Base-by-base conservation (phyloP, 2,329 filamentous ascomycete genomes). In the Aspergillus pseudoglaucus region DNA sequence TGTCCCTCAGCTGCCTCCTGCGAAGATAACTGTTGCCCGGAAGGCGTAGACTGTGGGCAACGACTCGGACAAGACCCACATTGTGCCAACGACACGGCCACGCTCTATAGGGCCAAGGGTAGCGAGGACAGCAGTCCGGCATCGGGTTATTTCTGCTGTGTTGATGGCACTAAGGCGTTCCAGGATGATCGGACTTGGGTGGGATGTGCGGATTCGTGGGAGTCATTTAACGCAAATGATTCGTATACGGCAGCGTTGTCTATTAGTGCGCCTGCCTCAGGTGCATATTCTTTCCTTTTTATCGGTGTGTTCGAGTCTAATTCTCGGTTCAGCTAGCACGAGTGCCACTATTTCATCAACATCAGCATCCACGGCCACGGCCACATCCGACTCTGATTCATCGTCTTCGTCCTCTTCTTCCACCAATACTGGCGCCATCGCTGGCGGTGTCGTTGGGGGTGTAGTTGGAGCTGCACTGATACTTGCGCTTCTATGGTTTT, bases 31-130 rank as follows among this genome's bases (percentile, higher is more conserved):
- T 59, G 58, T 25, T 60, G 58, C 10, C 52, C 49, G 12, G 47
- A 49, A 0, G 35, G 49, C 4, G 45, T 54, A 4, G 52, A 58
- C 44, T 59, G 57, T 7, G 47, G 46, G 3, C 25, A 42, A 9
- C 43, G 47, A 4, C 14, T 60, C 3, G 39, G 53, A 15, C 30
- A 47, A n/a, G 43, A 49, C 9, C 57, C 57, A 7, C 50, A 55
- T 23, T 63, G 60, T 22, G 60, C 57, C 20, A 56, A 62, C 37
- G 43, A 30, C 5, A 55, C 52, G 1, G 53, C 51, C 18, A 53
- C 50, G n/a, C 27, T 63, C 38, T 63, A 56, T 14, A 10, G 10
- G 17, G 37, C 37, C 6, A 15, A 20, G 15, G 37, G 37, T 12
- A 18, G 37, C 18, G 37, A 18, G 3, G 15, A 12, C 17, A 3